These are phyloP conservation scores for Trapa incisa DNA, from an alignment of 345 rosid species.

Conservation along the genomic window DNA sequence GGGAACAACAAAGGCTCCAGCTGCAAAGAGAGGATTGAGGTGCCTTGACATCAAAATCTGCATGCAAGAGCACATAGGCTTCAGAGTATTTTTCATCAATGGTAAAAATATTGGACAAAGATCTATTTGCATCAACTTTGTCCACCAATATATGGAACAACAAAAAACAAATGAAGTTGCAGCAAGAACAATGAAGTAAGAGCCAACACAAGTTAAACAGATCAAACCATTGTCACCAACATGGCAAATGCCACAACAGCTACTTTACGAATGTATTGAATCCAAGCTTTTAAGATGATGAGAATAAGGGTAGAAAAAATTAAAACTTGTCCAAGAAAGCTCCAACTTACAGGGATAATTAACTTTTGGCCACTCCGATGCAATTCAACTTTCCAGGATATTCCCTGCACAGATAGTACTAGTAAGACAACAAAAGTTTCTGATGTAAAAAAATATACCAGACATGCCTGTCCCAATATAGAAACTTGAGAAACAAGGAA, in stretches of 20 bases:
- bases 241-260: not conserved
- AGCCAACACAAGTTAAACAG: not conserved
- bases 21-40: slow-evolving; percentile 47
- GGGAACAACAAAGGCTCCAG: slow-evolving; percentile 77
- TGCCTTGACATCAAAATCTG: slow-evolving; percentile 74
- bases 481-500: not conserved
- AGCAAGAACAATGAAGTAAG: not conserved
- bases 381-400: slow-evolving; percentile 82
- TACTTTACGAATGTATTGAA: not conserved
- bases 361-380: slow-evolving; percentile 81
- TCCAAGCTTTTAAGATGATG: not conserved
- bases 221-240: not conserved
- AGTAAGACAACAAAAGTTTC: slow-evolving; percentile 5
- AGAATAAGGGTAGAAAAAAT: not conserved
- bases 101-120: not conserved
- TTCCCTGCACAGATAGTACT: slow-evolving; percentile 42
- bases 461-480: not conserved
- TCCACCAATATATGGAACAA: not conserved
- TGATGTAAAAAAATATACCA: slow-evolving; percentile 6
- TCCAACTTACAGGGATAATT: slow-evolving; percentile 64
- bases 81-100: not conserved
- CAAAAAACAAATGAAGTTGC: not conserved
- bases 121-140: not conserved
- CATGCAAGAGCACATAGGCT: slow-evolving; percentile 18
- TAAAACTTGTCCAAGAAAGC: not conserved